Percentiles rank a stretch among this genome's conserved stretches.
Conservation (phyloP, 73 alveolate genomes). For the Tetrahymena malaccensis region DNA sequence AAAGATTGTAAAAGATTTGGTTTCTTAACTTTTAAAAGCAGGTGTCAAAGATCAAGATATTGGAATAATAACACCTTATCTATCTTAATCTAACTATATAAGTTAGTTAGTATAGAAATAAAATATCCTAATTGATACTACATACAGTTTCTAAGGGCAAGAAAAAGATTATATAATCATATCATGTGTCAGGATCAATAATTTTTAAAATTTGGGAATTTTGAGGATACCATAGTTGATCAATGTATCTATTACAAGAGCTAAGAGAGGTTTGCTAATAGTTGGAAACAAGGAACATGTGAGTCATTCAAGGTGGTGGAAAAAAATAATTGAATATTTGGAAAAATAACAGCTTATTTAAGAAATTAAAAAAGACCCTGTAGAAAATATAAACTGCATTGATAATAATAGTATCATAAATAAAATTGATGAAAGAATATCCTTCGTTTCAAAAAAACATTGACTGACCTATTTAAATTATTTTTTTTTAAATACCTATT, state of each 20-base stretch:
- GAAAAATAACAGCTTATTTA: background rate
- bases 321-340: background rate
- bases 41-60: background rate
- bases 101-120: background rate
- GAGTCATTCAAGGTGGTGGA: background rate
- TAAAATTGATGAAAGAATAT: background rate
- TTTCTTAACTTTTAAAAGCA: background rate
- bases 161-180: conserved; percentile 47
- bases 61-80: background rate
- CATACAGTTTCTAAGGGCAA: conserved; percentile 48
- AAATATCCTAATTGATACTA: conserved; percentile 16
- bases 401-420: background rate
- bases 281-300: conserved; percentile 26
- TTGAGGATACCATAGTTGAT: conserved; percentile 13
- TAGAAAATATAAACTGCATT: background rate
- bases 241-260: conserved; percentile 42
- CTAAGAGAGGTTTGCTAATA: conserved; percentile 25
- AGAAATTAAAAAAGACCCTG: background rate
- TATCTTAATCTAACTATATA: background rate
- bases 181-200: conserved; percentile 30
- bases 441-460: no score
- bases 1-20: background rate
- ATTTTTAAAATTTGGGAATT: conserved; percentile 14
- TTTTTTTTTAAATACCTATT: no score
- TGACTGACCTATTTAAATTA: no score